These are phyloP conservation scores for Aristolochia californica DNA, from an alignment of 164 flowering plant species.

Conservation along the genomic window DNA sequence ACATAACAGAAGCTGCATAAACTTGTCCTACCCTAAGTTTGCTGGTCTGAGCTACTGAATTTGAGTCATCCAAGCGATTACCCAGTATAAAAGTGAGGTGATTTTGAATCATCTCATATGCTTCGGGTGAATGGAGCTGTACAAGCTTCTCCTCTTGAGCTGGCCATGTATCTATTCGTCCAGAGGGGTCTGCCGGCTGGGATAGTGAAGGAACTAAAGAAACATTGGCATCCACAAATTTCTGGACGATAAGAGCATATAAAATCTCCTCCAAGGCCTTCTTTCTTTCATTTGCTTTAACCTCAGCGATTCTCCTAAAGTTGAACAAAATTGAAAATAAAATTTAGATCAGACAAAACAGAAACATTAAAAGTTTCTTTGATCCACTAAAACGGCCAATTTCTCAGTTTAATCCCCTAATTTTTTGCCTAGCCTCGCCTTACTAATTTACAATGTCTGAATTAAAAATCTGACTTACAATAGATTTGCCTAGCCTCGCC, in stretches of 20 bases:
- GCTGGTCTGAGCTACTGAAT: conserved; percentile 64
- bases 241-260: conserved; percentile 81
- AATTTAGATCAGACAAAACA: too few species aligned
- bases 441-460: too few species aligned
- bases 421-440: too few species aligned
- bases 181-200: conserved; percentile 36
- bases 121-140: conserved; percentile 76
- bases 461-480: too few species aligned
- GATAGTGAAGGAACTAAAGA: conserved; percentile 53
- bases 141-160: conserved; percentile 50
- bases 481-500: too few species aligned
- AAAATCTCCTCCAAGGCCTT: conserved; percentile 82
- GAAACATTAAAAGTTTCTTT: too few species aligned
- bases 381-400: too few species aligned
- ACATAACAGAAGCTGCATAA: conserved; percentile 95
- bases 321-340: neutral
- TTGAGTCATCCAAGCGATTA: conserved; percentile 43
- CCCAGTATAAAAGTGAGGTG: conserved; percentile 81
- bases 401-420: too few species aligned
- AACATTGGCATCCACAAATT: conserved; percentile 82
- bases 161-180: conserved; percentile 65
- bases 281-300: conserved; percentile 75
- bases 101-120: conserved; percentile 86
- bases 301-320: conserved; percentile 87
- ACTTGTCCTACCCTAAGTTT: conserved; percentile 94